These are phyloP conservation scores for Prunus campanulata DNA, from an alignment of 306 rosid genomes.

Conservation along the genomic window DNA sequence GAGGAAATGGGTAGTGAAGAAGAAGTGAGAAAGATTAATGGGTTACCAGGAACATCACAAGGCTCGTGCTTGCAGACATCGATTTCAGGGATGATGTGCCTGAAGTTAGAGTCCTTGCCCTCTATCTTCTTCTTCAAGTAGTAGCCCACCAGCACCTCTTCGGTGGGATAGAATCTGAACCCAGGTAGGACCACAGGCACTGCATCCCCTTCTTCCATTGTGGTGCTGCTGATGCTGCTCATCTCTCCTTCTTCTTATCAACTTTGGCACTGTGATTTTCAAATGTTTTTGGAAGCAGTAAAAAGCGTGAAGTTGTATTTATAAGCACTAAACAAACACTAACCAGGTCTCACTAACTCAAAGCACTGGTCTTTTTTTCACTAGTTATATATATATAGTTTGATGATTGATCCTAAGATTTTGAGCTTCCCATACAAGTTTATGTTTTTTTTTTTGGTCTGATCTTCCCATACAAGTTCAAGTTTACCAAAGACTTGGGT, in stretches of 20 bases:
- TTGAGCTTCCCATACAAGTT: background rate
- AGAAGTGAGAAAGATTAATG: background rate
- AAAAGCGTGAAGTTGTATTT: background rate
- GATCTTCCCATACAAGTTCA: no score
- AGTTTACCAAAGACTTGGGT: background rate
- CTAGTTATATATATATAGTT: no score
- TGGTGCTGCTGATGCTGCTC: background rate
- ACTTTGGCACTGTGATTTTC: background rate
- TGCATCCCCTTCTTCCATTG: background rate
- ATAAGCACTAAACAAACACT: background rate
- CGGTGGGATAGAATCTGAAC: conserved; percentile 59
- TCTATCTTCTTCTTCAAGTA: conserved; percentile 41
- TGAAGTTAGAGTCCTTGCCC: background rate
- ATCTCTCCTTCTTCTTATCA: background rate
- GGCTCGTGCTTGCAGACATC: conserved; percentile 54
- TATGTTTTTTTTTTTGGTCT: no score
- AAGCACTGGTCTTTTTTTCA: background rate
- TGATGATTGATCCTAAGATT: background rate
- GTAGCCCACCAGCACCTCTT: conserved; percentile 44
- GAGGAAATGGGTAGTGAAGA: background rate
- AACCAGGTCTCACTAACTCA: background rate
- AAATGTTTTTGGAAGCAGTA: background rate
- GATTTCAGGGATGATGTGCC: conserved; percentile 32
- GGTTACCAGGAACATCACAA: conserved; percentile 45
- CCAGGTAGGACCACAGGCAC: conserved; percentile 7